These are phyloP conservation scores for Gigaspora rosea DNA, from an alignment of 192 early-diverging fungal species.

Conservation along the genomic window DNA sequence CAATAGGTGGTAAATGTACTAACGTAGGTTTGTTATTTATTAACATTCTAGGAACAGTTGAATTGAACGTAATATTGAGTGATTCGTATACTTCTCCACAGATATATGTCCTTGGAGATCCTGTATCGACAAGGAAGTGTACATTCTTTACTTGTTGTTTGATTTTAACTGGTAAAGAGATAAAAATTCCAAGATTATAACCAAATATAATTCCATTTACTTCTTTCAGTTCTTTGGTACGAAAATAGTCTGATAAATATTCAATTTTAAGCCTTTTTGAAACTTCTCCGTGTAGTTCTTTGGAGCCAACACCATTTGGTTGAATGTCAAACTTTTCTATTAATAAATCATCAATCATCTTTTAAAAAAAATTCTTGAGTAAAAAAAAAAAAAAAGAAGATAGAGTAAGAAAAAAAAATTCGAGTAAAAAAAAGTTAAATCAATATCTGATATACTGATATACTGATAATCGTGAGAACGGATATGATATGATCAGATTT, in stretches of 20 bases:
- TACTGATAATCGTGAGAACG: too few species aligned
- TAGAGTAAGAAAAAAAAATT: too few species aligned
- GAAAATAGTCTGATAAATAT: neutral
- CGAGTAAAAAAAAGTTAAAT: too few species aligned
- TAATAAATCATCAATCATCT: too few species aligned
- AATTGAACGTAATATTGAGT: neutral
- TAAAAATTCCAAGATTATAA: neutral
- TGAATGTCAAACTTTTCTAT: neutral
- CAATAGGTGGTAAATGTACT: neutral
- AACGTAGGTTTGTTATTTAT: conserved; percentile 9
- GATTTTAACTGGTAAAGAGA: conserved; percentile 1
- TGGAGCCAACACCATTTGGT: neutral
- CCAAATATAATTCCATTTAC: conserved; percentile 1
- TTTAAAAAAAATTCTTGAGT: too few species aligned
- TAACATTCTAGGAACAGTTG: neutral
- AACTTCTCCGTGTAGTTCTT: conserved; percentile 12
- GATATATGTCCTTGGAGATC: neutral
- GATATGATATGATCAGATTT: too few species aligned
- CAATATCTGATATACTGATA: too few species aligned
- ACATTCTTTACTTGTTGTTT: conserved; percentile 14
- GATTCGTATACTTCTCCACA: conserved; percentile 12
- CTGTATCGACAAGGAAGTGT: neutral
- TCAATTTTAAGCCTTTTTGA: conserved; percentile 5
- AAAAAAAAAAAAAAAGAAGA: too few species aligned
- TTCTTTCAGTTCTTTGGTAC: neutral